These are phyloP conservation scores for Curvularia spicifera DNA, from an alignment of 2,329 filamentous ascomycete genomes.

Conservation along the genomic window DNA sequence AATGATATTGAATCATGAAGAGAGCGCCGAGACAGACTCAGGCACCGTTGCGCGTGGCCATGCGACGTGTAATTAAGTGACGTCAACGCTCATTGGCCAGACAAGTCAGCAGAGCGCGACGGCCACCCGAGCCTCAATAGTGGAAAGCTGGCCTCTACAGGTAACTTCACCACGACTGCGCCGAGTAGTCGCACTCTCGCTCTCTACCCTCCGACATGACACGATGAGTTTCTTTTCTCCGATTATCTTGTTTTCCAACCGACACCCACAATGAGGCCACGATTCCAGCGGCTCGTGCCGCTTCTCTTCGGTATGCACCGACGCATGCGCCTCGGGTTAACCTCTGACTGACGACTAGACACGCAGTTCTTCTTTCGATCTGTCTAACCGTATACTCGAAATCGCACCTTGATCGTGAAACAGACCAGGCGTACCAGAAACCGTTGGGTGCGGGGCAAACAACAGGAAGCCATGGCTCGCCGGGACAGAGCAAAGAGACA, in stretches of 20 bases:
- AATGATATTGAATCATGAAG: not conserved
- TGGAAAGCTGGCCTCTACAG: conserved; percentile 47
- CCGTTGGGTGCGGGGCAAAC: conserved; percentile 25
- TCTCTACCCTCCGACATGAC: conserved; percentile 30
- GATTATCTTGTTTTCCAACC: conserved; percentile 20
- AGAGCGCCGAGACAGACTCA: not conserved
- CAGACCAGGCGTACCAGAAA: conserved; percentile 33
- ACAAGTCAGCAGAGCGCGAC: conserved; percentile 23
- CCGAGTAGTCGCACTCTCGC: conserved; percentile 22
- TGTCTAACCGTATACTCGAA: conserved; percentile 36
- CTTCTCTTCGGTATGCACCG: conserved; percentile 42
- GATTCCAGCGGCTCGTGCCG: conserved; percentile 46
- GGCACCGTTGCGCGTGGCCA: conserved; percentile 12
- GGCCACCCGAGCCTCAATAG: conserved; percentile 25
- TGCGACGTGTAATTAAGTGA: conserved; percentile 22
- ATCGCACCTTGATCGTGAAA: conserved; percentile 27
- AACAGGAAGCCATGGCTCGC: conserved; percentile 10
- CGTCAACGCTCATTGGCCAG: conserved; percentile 43
- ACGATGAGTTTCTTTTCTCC: conserved; percentile 38
- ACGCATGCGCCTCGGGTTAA: conserved; percentile 11
- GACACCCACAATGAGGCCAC: conserved; percentile 43
- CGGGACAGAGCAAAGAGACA: conserved; percentile 13
- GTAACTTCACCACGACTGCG: conserved; percentile 29
- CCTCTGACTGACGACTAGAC: conserved; percentile 30
- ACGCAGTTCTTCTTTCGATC: conserved; percentile 43